A percentile compares a stretch with the other conserved stretches of the same genome.
phyloP scores from a whole-genome alignment of 2,329 filamentous ascomycete species.

The Aaosphaeria arxii region DNA sequence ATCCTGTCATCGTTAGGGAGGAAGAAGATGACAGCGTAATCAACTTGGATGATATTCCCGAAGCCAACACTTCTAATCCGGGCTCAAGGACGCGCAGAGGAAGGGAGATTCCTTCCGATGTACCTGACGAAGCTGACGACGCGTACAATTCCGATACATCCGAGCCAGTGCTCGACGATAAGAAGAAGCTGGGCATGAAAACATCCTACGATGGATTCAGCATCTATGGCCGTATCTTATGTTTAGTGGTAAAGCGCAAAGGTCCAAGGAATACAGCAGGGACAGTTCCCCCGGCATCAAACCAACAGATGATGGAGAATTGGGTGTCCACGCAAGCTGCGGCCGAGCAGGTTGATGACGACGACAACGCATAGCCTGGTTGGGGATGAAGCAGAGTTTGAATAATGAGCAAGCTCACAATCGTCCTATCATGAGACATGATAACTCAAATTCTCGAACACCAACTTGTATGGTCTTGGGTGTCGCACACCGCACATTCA shows the following conservation, averaged over 20 bases:
- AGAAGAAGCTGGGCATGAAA: constrained; percentile 85
- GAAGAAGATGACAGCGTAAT: constrained; percentile 55
- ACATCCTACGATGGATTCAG: constrained; percentile 93
- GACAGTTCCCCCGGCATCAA: constrained; percentile 17
- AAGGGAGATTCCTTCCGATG: constrained; percentile 2
- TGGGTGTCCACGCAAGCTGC: constrained; percentile 44
- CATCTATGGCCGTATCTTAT: constrained; percentile 90
- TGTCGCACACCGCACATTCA: no score
- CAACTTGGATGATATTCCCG: constrained; percentile 58
- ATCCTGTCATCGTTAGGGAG: constrained; percentile 48
- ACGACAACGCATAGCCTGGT: constrained; percentile 20
- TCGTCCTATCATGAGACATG: not conserved
- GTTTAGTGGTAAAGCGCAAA: constrained; percentile 79
- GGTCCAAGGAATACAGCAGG: constrained; percentile 28
- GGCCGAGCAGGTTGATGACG: constrained; percentile 29
- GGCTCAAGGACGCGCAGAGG: constrained; percentile 15
- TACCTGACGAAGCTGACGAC: constrained; percentile 14
- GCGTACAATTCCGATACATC: constrained; percentile 30
- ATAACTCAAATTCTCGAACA: not conserved
- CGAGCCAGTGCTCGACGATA: constrained; percentile 69
- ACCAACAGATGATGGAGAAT: constrained; percentile 41
- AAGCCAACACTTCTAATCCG: constrained; percentile 21
- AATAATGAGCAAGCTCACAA: constrained; percentile 16
- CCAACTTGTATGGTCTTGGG: not conserved
- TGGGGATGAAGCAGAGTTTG: no score